These are phyloP conservation scores for Scheffersomyces coipomensis DNA, from an alignment of 805 yeast species.

Conservation along the genomic window DNA sequence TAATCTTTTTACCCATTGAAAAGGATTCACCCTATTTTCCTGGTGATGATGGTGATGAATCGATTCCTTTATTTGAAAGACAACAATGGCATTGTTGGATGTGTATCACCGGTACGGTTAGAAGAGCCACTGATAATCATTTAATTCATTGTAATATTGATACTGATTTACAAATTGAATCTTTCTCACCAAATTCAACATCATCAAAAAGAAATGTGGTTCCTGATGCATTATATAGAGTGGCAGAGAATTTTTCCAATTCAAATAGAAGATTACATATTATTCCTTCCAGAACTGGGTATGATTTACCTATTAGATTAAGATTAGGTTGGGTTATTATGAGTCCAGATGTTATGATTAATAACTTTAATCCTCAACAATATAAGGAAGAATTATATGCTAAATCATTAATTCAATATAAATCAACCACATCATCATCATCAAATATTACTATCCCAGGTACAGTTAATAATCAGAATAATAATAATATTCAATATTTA, in stretches of 20 bases:
- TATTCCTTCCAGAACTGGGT: slow-evolving; percentile 70
- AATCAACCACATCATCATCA: slow-evolving; percentile 3
- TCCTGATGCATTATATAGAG: slow-evolving; percentile 74
- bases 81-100: slow-evolving; percentile 97
- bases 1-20: slow-evolving; percentile 76
- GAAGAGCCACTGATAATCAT: slow-evolving; percentile 80
- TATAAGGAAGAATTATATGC: slow-evolving; percentile 30
- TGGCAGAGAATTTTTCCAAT: slow-evolving; percentile 86
- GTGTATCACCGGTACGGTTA: slow-evolving; percentile 94
- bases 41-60: slow-evolving; percentile 33
- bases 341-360: slow-evolving; percentile 77
- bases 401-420: slow-evolving; percentile 29
- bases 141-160: slow-evolving; percentile 90
- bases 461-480: slow-evolving; percentile 15
- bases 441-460: background rate
- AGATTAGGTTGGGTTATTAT: slow-evolving; percentile 91
- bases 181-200: slow-evolving; percentile 9
- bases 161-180: slow-evolving; percentile 79
- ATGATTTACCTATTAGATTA: slow-evolving; percentile 57
- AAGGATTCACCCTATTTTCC: slow-evolving; percentile 67
- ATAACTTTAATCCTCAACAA: slow-evolving; percentile 53
- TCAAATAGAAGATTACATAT: slow-evolving; percentile 83
- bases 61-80: slow-evolving; percentile 49
- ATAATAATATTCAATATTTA: slow-evolving; percentile 45
- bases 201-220: slow-evolving; percentile 22